These are phyloP conservation scores for Haplographium delicatum DNA, from an alignment of 495 filamentous ascomycete species.

Conservation along the genomic window DNA sequence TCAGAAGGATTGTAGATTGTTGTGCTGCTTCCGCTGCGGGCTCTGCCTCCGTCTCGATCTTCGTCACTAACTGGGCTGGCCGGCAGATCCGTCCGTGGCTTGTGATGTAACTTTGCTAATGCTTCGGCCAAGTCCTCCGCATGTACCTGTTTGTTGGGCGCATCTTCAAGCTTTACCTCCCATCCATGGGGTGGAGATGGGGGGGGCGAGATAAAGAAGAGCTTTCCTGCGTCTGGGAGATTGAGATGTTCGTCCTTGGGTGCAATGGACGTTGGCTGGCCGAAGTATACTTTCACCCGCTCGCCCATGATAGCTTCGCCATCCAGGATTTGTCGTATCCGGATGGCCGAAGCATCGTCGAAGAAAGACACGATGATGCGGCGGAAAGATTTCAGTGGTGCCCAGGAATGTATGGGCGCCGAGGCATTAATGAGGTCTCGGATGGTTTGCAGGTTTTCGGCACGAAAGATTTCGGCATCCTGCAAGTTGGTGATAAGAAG, in stretches of 20 bases:
- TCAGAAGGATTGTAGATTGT: slow-evolving; percentile 72
- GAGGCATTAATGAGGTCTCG: slow-evolving; percentile 62
- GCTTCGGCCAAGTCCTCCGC: slow-evolving; percentile 84
- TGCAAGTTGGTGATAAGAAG: slow-evolving; percentile 89
- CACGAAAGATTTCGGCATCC: slow-evolving; percentile 71
- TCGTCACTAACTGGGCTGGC: slow-evolving; percentile 18
- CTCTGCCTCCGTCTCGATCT: slow-evolving; percentile 15
- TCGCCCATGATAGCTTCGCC: slow-evolving; percentile 63
- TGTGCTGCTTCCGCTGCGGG: slow-evolving; percentile 50
- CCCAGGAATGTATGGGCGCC: slow-evolving; percentile 78
- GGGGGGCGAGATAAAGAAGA: slow-evolving; percentile 96
- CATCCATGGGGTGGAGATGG: slow-evolving; percentile 89
- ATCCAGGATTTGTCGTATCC: slow-evolving; percentile 66
- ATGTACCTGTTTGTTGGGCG: slow-evolving; percentile 90
- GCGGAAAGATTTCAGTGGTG: slow-evolving; percentile 85
- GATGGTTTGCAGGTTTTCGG: slow-evolving; percentile 69
- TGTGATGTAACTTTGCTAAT: slow-evolving; percentile 58
- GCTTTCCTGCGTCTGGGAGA: slow-evolving; percentile 78
- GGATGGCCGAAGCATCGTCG: slow-evolving; percentile 64
- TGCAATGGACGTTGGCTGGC: slow-evolving; percentile 58
- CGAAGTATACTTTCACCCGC: slow-evolving; percentile 80
- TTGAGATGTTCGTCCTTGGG: slow-evolving; percentile 64
- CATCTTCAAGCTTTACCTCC: slow-evolving; percentile 83
- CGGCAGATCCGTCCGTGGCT: slow-evolving; percentile 22
- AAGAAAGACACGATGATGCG: slow-evolving; percentile 89